These are phyloP conservation scores for Candida pseudofarinosa DNA, from an alignment of 805 yeast genomes.

Conservation along the genomic window DNA sequence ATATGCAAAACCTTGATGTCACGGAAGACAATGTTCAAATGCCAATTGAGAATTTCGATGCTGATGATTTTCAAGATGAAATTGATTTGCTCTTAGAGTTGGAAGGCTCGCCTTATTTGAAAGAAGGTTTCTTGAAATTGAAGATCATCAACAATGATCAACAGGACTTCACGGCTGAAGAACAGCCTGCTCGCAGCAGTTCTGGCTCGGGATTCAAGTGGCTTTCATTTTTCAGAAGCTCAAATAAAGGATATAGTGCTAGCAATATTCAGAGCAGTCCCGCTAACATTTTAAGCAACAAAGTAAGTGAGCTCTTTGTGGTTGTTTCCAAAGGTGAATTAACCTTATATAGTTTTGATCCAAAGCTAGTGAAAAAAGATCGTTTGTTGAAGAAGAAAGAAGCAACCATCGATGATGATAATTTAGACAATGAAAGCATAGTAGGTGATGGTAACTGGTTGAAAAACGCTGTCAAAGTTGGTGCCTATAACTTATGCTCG, in stretches of 20 bases:
- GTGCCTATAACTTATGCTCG: slow-evolving; percentile 48
- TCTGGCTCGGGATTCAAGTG: slow-evolving; percentile 12
- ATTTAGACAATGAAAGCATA: slow-evolving; percentile 17
- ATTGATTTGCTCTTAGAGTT: slow-evolving; percentile 60
- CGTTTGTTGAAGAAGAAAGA: slow-evolving; percentile 26
- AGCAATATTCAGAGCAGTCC: not conserved
- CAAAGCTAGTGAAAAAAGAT: slow-evolving; percentile 38
- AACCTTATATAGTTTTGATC: slow-evolving; percentile 52
- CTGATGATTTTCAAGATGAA: slow-evolving; percentile 41
- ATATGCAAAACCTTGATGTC: slow-evolving; percentile 21
- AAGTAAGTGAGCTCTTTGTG: slow-evolving; percentile 49
- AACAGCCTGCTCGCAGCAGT: slow-evolving; percentile 11
- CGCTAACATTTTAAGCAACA: slow-evolving; percentile 13
- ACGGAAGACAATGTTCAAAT: slow-evolving; percentile 12
- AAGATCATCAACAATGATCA: slow-evolving; percentile 35
- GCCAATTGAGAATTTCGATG: slow-evolving; percentile 34
- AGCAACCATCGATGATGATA: slow-evolving; percentile 9
- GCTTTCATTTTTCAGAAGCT: slow-evolving; percentile 24
- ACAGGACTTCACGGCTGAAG: slow-evolving; percentile 21
- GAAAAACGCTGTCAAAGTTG: slow-evolving; percentile 56
- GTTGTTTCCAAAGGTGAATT: slow-evolving; percentile 68
- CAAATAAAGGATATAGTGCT: not conserved
- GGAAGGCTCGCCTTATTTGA: slow-evolving; percentile 73
- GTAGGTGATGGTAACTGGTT: slow-evolving; percentile 70
- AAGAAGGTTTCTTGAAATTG: slow-evolving; percentile 62